A percentile compares a stretch with the other conserved stretches of the same genome.
phyloP scores from a whole-genome alignment of 805 yeast species.

The Hanseniaspora lindneri region DNA sequence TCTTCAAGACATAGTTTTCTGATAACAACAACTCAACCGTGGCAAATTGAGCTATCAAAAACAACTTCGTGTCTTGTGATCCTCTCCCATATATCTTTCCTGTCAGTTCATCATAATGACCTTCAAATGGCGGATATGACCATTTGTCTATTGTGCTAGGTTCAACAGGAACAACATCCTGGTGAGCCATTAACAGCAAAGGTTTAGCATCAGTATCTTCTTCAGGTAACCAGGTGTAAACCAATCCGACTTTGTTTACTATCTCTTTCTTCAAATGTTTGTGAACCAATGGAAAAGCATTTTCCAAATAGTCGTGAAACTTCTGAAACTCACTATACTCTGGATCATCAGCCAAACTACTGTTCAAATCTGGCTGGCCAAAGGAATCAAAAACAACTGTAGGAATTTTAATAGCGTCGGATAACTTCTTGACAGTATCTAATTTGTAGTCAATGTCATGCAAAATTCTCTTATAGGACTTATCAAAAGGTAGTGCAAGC shows the following conservation, averaged over 20 bases:
- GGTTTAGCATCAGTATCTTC: conserved; percentile 41
- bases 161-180: conserved; percentile 67
- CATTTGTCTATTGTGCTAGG: conserved; percentile 42
- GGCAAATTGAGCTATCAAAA: conserved; percentile 48
- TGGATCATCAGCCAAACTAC: conserved; percentile 15
- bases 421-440: conserved; percentile 34
- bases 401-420: conserved; percentile 51
- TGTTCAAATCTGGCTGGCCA: conserved; percentile 24
- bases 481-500: conserved; percentile 21
- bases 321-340: conserved; percentile 30
- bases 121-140: conserved; percentile 52
- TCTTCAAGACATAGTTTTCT: conserved; percentile 36
- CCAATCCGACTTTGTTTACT: conserved; percentile 49
- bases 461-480: conserved; percentile 24
- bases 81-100: conserved; percentile 58
- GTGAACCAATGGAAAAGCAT: conserved; percentile 32
- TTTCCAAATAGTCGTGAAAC: conserved; percentile 33
- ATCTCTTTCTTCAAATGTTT: conserved; percentile 35
- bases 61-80: conserved; percentile 53
- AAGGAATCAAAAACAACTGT: conserved; percentile 52
- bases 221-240: conserved; percentile 51
- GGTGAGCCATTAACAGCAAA: conserved; percentile 55
- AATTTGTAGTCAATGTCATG: conserved; percentile 31
- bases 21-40: conserved; percentile 40
- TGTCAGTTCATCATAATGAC: conserved; percentile 46